Evolutionary conservation across 768 basidiomycete genomes (phyloP), one percentile per base, ranked within the genome.

Genomic region (Strobilomyces dryophilus): DNA sequence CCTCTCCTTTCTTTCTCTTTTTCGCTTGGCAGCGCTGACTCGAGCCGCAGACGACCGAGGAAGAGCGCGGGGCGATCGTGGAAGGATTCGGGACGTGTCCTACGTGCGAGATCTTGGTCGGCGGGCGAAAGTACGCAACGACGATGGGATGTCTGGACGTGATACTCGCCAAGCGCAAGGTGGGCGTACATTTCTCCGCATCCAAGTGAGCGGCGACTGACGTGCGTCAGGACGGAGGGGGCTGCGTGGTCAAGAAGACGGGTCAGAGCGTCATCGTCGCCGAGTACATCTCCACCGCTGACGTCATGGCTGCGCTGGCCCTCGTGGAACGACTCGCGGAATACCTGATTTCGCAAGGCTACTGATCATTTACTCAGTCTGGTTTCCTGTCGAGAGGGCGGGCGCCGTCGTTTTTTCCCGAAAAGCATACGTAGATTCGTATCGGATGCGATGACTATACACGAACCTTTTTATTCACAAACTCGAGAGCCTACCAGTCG

Each of bases 61-160:
- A 32, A 1, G 66, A 68, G 10, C 57, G 60, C 29, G 39, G 51
- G 15, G 59, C 51, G 46, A 53, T 70, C 44, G 29, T 50, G 43
- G 35, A 54, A 26, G 63, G 54, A 17, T 67, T 66, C 9, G 58
- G 51, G n/a, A 43, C 48, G 4, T 52, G 43, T n/a, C 66, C 66
- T 6, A 43, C 31, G 15, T 55, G 66, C 5, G 58, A 65, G 63
- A 58, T 67, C 10, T 12, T 41, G 17, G 53, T 66, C 15, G 65
- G 65, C 4, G 65, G 61, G 0, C 29, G 65, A 4, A 35, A 26
- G 37, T 66, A 66, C 20, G 18, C 53, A 47, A 67, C 66, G 24
- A 66, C 61, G 58, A 66, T 67, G 65, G 58, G 66, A 0, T 65
- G 61, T 20, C 46, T 67, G 12, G 62, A 66, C 11, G 45, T 66